phyloP scores from a whole-genome alignment of 108 stramenopile genomes.

The Schizochytrium sp. region DNA sequence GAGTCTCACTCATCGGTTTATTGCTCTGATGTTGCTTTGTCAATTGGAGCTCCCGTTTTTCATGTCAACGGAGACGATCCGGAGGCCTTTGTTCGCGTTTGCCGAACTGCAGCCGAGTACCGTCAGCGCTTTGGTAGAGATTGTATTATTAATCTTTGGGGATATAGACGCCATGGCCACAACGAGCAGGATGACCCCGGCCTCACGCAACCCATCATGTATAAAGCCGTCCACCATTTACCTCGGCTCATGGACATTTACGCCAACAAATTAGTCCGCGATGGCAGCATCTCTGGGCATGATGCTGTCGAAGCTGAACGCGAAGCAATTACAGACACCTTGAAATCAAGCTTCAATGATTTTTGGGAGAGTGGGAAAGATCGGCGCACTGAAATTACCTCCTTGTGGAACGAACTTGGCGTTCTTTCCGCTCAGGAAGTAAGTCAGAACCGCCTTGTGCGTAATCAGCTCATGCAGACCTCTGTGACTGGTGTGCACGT shows the following conservation, averaged over 20 bases:
- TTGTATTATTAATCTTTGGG: conserved; percentile 96
- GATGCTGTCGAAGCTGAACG: background rate
- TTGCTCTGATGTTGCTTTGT: conserved; percentile 95
- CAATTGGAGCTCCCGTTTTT: conserved; percentile 96
- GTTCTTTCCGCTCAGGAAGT: conserved; percentile 85
- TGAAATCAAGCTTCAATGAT: conserved; percentile 96
- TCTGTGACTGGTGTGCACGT: conserved; percentile 88
- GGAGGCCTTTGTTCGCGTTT: conserved; percentile 89
- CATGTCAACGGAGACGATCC: conserved; percentile 99
- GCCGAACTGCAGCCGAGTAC: conserved; percentile 96
- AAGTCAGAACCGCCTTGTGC: conserved; percentile 81
- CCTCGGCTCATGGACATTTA: conserved; percentile 88
- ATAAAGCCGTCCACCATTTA: conserved; percentile 87
- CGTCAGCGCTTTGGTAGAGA: conserved; percentile 93
- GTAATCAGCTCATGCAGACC: conserved; percentile 74
- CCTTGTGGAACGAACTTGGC: conserved; percentile 89
- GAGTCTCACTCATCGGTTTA: conserved; percentile 94
- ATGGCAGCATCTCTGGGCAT: conserved; percentile 83
- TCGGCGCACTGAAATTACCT: conserved; percentile 90
- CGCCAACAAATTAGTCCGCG: conserved; percentile 79
- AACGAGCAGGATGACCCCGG: conserved; percentile 99
- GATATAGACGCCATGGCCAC: conserved; percentile 98
- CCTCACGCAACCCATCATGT: conserved; percentile 96
- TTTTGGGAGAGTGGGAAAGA: conserved; percentile 99
- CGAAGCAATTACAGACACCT: conserved; percentile 78